phyloP scores from a whole-genome alignment of 179 eudicot species.

The Silene vulgaris region DNA sequence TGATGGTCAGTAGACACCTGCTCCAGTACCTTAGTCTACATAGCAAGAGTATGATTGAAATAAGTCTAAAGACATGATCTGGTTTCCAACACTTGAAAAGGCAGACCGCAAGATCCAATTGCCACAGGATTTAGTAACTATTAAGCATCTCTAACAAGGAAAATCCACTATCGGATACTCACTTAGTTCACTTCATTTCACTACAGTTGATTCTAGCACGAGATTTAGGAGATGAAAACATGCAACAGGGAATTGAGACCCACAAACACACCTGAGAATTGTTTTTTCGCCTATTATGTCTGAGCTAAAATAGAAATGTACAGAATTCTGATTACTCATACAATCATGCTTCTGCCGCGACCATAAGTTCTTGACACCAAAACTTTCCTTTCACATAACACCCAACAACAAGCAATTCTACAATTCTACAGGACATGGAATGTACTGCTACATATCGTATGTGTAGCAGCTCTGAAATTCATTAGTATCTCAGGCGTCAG shows the following conservation, averaged over 20 bases:
- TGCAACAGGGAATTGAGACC: not conserved
- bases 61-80: not conserved
- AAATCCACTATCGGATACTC: not conserved
- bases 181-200: not conserved
- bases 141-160: not conserved
- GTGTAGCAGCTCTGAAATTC: not conserved
- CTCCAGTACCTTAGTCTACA: constrained; percentile 70
- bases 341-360: not conserved
- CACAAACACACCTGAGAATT: not conserved
- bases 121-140: not conserved
- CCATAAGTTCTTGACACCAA: not conserved
- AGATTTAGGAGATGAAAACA: not conserved
- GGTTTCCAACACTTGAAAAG: not conserved
- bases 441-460: not conserved
- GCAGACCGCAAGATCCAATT: not conserved
- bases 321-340: not conserved
- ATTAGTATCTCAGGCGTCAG: not conserved
- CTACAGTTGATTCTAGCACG: not conserved
- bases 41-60: constrained; percentile 3
- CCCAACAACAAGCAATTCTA: not conserved
- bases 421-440: not conserved
- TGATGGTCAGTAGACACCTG: constrained; percentile 54
- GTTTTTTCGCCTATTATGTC: not conserved
- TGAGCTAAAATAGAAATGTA: not conserved
- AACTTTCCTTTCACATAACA: not conserved